These are phyloP conservation scores for Fusarium incarnatum DNA, from an alignment of 2,329 filamentous ascomycete genomes.

Conservation along the genomic window DNA sequence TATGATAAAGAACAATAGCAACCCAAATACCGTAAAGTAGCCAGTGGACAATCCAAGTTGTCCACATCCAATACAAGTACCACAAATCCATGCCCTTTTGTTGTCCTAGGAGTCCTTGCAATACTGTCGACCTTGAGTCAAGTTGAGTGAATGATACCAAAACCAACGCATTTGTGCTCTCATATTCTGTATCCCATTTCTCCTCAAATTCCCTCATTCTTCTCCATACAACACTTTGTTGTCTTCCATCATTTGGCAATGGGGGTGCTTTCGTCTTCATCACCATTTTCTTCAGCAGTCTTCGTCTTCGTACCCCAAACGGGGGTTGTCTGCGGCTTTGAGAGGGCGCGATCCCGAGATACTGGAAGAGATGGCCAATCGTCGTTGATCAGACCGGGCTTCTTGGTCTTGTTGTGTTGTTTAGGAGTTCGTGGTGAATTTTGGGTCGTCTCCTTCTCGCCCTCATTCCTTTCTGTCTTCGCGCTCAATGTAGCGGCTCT, in stretches of 20 bases:
- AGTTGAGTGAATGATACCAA: conserved; percentile 2
- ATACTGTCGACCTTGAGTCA: conserved; percentile 1
- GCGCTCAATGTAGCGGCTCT: conserved; percentile 7
- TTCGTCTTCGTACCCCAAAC: conserved; percentile 40
- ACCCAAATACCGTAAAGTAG: conserved; percentile 13
- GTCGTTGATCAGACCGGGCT: conserved; percentile 34
- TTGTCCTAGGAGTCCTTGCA: conserved; percentile 1
- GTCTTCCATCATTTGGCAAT: conserved; percentile 10
- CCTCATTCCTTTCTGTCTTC: conserved; percentile 13
- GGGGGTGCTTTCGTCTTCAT: conserved; percentile 19
- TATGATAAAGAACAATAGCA: neutral
- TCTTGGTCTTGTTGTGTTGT: conserved; percentile 19
- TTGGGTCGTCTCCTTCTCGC: conserved; percentile 8
- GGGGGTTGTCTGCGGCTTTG: conserved; percentile 38
- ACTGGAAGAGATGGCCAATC: conserved; percentile 46
- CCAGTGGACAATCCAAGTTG: conserved; percentile 34
- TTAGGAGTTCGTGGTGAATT: conserved; percentile 29
- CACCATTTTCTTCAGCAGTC: conserved; percentile 4
- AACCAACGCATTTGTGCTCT: neutral
- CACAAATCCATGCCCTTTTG: conserved; percentile 4
- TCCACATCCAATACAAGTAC: conserved; percentile 33
- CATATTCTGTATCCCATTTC: conserved; percentile 1
- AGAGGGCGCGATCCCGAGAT: conserved; percentile 42
- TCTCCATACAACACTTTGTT: neutral
- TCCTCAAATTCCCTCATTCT: neutral